A percentile compares a stretch with the other conserved stretches of the same genome.
phyloP scores from a whole-genome alignment of 345 rosid species.

The Populus euphratica region DNA sequence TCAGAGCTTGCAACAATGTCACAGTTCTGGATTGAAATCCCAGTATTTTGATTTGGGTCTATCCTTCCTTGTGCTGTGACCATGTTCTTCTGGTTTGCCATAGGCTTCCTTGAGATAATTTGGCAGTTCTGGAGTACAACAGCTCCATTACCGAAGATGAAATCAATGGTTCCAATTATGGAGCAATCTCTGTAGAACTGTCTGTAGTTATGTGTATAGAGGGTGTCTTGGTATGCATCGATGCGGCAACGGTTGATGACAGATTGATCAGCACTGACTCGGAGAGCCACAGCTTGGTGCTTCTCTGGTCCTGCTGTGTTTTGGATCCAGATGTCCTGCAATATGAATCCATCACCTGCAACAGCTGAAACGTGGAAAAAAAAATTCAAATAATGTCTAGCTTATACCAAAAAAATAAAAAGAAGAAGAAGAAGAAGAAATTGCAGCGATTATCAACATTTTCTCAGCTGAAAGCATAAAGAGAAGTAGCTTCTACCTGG shows the following conservation, averaged over 20 bases:
- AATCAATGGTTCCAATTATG: conserved; percentile 15
- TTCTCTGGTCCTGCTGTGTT: conserved; percentile 24
- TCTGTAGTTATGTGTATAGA: conserved; percentile 11
- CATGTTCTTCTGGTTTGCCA: conserved; percentile 17
- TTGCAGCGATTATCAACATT: neutral
- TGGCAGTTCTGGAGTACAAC: conserved; percentile 18
- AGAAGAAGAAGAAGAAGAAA: neutral
- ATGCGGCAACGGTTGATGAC: conserved; percentile 18
- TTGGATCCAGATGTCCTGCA: conserved; percentile 14
- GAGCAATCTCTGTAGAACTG: conserved; percentile 19
- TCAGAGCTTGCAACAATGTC: neutral
- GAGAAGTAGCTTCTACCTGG: no score
- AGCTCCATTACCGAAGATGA: conserved; percentile 20
- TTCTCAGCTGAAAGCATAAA: no score
- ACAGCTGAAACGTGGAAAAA: conserved; percentile 6
- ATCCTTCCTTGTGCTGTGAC: conserved; percentile 15
- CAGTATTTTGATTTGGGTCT: conserved; percentile 22
- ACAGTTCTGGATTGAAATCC: conserved; percentile 14
- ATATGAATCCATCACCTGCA: conserved; percentile 20
- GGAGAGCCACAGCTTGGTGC: conserved; percentile 19
- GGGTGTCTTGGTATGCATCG: conserved; percentile 22
- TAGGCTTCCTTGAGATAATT: conserved; percentile 5
- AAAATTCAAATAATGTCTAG: neutral
- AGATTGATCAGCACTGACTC: conserved; percentile 17
- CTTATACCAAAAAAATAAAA: neutral